Evolutionary conservation across 2,329 filamentous ascomycete genomes (phyloP).

Genomic region (Aspergillus hortae): DNA sequence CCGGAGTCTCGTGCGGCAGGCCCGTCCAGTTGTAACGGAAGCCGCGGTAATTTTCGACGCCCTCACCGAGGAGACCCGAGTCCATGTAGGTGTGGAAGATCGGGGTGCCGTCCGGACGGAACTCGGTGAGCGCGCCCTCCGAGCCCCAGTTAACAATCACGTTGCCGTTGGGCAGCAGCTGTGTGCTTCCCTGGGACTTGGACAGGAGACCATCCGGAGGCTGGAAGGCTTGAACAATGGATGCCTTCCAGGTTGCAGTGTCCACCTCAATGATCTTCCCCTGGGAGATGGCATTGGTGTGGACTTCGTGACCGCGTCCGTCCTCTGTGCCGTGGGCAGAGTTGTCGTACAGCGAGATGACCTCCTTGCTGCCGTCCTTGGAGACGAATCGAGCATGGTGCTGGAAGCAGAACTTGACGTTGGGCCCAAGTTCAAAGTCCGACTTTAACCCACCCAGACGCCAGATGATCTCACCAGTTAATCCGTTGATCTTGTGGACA

Average conservation of each 20-base stretch:
- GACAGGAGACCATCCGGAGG: slow-evolving; percentile 48
- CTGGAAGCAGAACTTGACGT: slow-evolving; percentile 50
- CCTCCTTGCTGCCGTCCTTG: slow-evolving; percentile 45
- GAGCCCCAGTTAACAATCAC: slow-evolving; percentile 58
- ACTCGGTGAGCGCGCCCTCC: slow-evolving; percentile 42
- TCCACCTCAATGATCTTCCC: slow-evolving; percentile 47
- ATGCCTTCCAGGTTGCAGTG: slow-evolving; percentile 42
- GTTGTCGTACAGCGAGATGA: slow-evolving; percentile 56
- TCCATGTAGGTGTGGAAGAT: slow-evolving; percentile 41
- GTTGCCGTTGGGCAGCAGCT: slow-evolving; percentile 53
- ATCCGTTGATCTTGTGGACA: slow-evolving; percentile 48
- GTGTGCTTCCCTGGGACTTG: slow-evolving; percentile 52
- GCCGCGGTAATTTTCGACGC: slow-evolving; percentile 38
- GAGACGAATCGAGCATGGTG: slow-evolving; percentile 49
- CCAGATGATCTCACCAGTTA: slow-evolving; percentile 48
- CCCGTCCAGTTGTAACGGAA: slow-evolving; percentile 41
- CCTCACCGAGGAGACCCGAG: slow-evolving; percentile 40
- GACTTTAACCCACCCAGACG: slow-evolving; percentile 44
- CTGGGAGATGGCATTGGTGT: slow-evolving; percentile 41
- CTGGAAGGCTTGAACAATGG: slow-evolving; percentile 47
- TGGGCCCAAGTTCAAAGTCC: slow-evolving; percentile 40
- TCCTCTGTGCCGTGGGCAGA: slow-evolving; percentile 41
- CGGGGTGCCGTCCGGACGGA: slow-evolving; percentile 27
- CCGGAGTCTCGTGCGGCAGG: slow-evolving; percentile 32
- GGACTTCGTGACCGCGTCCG: slow-evolving; percentile 31